phyloP scores from a whole-genome alignment of 192 early-diverging fungal species.

The Coemansia sp. region DNA sequence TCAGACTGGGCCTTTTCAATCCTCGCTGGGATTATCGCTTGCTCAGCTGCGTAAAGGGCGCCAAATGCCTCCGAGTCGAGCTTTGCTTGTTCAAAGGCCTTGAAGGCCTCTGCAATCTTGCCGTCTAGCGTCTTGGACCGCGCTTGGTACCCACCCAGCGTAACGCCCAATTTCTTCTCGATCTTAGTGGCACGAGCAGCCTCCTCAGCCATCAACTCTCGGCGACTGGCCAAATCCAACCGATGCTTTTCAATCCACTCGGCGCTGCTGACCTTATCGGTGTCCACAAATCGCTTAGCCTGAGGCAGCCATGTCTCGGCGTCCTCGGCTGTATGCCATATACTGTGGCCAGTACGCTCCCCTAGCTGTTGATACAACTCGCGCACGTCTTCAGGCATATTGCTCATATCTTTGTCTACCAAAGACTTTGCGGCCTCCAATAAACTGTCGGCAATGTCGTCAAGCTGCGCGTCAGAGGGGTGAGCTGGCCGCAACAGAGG shows the following conservation, averaged over 20 bases:
- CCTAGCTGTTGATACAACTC: slow-evolving; percentile 17
- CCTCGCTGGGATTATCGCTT: slow-evolving; percentile 63
- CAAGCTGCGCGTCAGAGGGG: slow-evolving; percentile 28
- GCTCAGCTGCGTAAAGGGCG: slow-evolving; percentile 62
- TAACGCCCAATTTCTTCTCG: slow-evolving; percentile 81
- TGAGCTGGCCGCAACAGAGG: slow-evolving; percentile 48
- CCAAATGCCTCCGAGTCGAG: slow-evolving; percentile 67
- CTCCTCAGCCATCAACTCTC: slow-evolving; percentile 74
- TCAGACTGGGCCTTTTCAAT: slow-evolving; percentile 58
- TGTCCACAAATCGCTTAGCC: background rate
- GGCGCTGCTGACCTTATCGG: slow-evolving; percentile 2
- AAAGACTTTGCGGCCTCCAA: slow-evolving; percentile 62
- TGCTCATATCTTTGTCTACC: slow-evolving; percentile 57
- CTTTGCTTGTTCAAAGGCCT: slow-evolving; percentile 62
- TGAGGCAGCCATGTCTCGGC: slow-evolving; percentile 34
- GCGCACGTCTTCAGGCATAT: slow-evolving; percentile 17
- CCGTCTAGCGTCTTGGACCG: slow-evolving; percentile 68
- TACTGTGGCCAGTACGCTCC: slow-evolving; percentile 27
- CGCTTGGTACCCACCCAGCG: slow-evolving; percentile 83
- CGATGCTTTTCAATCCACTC: slow-evolving; percentile 42
- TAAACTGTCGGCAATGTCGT: slow-evolving; percentile 64
- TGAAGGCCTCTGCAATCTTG: slow-evolving; percentile 62
- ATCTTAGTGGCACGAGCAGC: slow-evolving; percentile 79
- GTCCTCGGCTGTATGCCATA: slow-evolving; percentile 34
- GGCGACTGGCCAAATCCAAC: slow-evolving; percentile 42